Conservation (phyloP, 2,329 filamentous ascomycete genomes). For the Capronia americana region DNA sequence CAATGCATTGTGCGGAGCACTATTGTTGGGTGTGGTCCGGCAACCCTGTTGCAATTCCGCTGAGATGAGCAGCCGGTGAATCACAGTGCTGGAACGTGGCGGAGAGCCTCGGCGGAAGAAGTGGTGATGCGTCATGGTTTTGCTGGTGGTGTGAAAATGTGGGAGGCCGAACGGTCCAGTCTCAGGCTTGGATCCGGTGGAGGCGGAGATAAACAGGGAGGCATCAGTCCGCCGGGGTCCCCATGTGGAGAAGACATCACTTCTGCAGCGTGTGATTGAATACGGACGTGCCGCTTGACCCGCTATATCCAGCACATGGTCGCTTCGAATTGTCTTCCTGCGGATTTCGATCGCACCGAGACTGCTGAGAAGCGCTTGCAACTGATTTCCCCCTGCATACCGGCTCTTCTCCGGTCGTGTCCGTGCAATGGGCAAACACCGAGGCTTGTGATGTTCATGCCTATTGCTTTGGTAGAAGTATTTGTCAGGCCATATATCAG, state of each 20-base stretch:
- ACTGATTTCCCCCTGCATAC: not conserved
- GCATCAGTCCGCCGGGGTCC: constrained; percentile 10
- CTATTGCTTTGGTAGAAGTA: not conserved
- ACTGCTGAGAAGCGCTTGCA: not conserved
- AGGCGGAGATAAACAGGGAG: constrained; percentile 15
- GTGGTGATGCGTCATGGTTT: constrained; percentile 14
- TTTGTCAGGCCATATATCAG: not conserved
- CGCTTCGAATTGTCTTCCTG: not conserved
- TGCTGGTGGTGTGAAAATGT: not conserved
- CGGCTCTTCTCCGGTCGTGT: constrained; percentile 14
- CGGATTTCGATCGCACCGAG: constrained; percentile 9
- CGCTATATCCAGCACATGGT: not conserved
- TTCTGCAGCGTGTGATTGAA: not conserved
- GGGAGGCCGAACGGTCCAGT: not conserved
- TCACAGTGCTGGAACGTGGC: not conserved
- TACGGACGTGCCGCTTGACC: constrained; percentile 13
- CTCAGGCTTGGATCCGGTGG: not conserved
- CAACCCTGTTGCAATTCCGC: not conserved
- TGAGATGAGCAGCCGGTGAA: not conserved
- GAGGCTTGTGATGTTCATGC: not conserved
- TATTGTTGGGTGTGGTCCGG: constrained; percentile 8
- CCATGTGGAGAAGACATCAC: constrained; percentile 17
- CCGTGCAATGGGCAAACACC: not conserved
- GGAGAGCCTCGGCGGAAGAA: constrained; percentile 9
- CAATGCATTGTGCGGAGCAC: not conserved